phyloP scores from a whole-genome alignment of 1,284 basidiomycete genomes.

The Naganishia sp. region DNA sequence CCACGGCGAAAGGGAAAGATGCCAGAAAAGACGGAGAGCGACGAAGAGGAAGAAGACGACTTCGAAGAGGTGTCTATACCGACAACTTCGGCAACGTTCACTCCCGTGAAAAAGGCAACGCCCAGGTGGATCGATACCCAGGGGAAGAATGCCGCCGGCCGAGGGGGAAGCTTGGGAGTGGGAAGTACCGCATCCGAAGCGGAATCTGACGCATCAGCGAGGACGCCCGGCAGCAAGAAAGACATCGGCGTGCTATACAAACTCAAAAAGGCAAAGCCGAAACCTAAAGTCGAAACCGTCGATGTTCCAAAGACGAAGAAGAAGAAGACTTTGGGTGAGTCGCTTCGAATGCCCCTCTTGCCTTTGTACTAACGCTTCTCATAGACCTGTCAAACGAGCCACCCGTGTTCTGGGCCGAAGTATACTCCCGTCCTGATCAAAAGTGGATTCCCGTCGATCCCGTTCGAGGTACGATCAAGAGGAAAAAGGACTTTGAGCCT shows the following conservation, averaged over 20 bases:
- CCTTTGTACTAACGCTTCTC: not conserved
- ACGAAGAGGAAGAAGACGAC: constrained; percentile 46
- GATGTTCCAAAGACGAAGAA: constrained; percentile 38
- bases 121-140: constrained; percentile 24
- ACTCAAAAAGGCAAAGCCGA: constrained; percentile 34
- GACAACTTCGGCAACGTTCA: constrained; percentile 25
- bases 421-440: constrained; percentile 87
- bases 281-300: constrained; percentile 38
- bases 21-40: constrained; percentile 39
- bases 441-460: constrained; percentile 94
- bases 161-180: constrained; percentile 2
- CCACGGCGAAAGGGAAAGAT: constrained; percentile 45
- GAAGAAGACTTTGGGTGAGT: constrained; percentile 43
- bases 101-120: not conserved
- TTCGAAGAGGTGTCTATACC: constrained; percentile 53
- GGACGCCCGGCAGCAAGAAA: constrained; percentile 20
- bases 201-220: constrained; percentile 21
- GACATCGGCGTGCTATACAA: constrained; percentile 26
- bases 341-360: not conserved
- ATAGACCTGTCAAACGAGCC: constrained; percentile 57
- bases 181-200: constrained; percentile 26
- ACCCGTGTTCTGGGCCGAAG: constrained; percentile 96
- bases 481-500: constrained; percentile 82
- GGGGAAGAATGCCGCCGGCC: not conserved
- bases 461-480: constrained; percentile 74